A percentile compares a stretch with the other conserved stretches of the same genome.
Evolutionary conservation across 148 eudicot species (phyloP).

Genomic region (Cornus kousa): DNA sequence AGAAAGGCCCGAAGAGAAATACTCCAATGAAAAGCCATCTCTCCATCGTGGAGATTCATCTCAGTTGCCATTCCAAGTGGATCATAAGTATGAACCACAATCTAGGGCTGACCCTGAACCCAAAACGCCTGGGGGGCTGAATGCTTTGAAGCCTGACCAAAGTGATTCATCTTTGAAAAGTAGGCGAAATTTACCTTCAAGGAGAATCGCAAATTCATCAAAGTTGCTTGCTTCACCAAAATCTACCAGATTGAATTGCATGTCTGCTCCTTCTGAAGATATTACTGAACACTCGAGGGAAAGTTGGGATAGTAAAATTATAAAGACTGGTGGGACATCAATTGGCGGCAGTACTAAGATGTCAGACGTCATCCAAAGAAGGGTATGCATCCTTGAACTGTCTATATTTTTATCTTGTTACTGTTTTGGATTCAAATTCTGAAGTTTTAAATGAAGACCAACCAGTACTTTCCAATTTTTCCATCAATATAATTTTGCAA

Average conservation of each 20-base stretch:
- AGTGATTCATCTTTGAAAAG: constrained; percentile 47
- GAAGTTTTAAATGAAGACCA: not conserved
- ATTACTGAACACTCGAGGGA: constrained; percentile 51
- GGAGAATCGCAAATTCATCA: constrained; percentile 53
- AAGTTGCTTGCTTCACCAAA: constrained; percentile 54
- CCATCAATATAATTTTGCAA: too few relatives aligned
- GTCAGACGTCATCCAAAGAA: constrained; percentile 76
- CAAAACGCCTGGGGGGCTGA: constrained; percentile 45
- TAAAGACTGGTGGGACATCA: constrained; percentile 34
- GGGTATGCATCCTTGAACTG: constrained; percentile 28
- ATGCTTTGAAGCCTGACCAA: constrained; percentile 43
- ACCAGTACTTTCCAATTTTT: too few relatives aligned
- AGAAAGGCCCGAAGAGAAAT: constrained; percentile 65
- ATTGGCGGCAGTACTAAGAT: constrained; percentile 56
- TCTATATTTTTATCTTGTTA: not conserved
- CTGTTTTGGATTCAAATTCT: not conserved
- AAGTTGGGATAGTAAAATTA: constrained; percentile 54
- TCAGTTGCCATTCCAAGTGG: constrained; percentile 50
- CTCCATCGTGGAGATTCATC: constrained; percentile 61
- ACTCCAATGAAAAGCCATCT: constrained; percentile 47
- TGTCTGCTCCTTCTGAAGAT: constrained; percentile 46
- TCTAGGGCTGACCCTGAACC: constrained; percentile 45
- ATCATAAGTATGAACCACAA: constrained; percentile 46
- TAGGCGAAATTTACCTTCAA: constrained; percentile 50
- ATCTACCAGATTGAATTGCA: constrained; percentile 41